Evolutionary conservation across 345 rosid species (phyloP), one percentile per base, ranked within the genome.

Genomic region (Salix udensis): DNA sequence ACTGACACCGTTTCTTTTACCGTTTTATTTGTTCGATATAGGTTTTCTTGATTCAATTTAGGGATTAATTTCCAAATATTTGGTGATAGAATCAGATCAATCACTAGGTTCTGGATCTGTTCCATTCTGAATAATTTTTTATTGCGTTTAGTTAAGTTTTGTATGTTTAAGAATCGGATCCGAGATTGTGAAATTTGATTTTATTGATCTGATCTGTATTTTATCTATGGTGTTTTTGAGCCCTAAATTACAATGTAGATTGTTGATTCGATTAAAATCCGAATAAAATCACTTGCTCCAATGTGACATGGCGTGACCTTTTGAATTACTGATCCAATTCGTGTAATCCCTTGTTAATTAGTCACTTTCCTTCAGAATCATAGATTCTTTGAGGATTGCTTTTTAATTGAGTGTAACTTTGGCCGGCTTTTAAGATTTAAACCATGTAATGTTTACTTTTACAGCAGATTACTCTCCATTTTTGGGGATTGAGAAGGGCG

Each of bases 401-500:
- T 24, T 36, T 55, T 48, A 60, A 70, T 76, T 72, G 39, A 39
- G 4, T 65, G 39, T 21, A 71, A 37, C 5, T 34, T 64, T 1
- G 36, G 18, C 4, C 48, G 73, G 71, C 5, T 36, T 74, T 7
- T 67, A 19, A 70, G 44, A 42, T 73, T 36, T 31, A 62, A 39
- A 55, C 24, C 67, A 39, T 70, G 73, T 40, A 50, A 75, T 44
- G 69, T 65, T 71, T 66, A 58, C 69, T 79, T 37, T 71, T 74
- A 80, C 86, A 91, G 98, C 90, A 40, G 99, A 96, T 67, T 96
- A 87, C 87, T 93, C 98, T 75, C 99, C 99, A 0, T 96, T 93
- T 82, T 44, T 90, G 80, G 99, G 99, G 70, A 92, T 96, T 30
- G 99, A 96, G 90, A 96, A 96, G 81, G 98, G 99, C 24, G 98